Conservation (phyloP, 345 rosid species). For the Populus ilicifolia region DNA sequence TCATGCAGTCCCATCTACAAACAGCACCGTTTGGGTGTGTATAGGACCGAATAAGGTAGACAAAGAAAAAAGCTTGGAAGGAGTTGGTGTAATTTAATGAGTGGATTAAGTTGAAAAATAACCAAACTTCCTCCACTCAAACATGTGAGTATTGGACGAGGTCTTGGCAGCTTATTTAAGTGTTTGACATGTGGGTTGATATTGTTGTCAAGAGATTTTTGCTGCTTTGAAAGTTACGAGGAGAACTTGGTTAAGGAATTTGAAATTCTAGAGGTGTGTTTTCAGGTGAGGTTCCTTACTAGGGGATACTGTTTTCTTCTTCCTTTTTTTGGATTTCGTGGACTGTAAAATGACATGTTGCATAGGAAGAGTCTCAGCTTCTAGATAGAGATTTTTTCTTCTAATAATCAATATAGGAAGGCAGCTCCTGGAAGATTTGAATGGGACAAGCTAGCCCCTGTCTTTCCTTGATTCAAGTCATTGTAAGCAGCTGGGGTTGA, state of each 20-base stretch:
- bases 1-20: neutral
- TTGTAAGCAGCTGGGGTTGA: neutral
- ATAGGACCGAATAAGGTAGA: neutral
- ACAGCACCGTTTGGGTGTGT: neutral
- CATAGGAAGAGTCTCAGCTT: constrained; percentile 27
- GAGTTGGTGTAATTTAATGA: constrained; percentile 4
- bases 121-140: neutral
- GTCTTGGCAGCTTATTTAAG: neutral
- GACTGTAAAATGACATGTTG: too few relatives aligned
- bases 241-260: neutral
- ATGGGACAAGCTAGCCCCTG: neutral
- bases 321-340: neutral
- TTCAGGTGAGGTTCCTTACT: constrained; percentile 33
- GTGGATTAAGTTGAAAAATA: constrained; percentile 19
- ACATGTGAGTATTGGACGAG: constrained; percentile 11
- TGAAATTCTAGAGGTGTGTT: constrained; percentile 16
- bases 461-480: neutral
- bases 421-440: constrained; percentile 1
- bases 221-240: neutral
- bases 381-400: neutral
- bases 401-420: neutral
- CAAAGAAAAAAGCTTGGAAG: neutral
- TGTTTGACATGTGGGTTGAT: neutral
- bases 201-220: neutral
- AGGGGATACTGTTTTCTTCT: neutral